phyloP scores from a whole-genome alignment of 2,329 filamentous ascomycete species.

The Parastagonospora avenae region DNA sequence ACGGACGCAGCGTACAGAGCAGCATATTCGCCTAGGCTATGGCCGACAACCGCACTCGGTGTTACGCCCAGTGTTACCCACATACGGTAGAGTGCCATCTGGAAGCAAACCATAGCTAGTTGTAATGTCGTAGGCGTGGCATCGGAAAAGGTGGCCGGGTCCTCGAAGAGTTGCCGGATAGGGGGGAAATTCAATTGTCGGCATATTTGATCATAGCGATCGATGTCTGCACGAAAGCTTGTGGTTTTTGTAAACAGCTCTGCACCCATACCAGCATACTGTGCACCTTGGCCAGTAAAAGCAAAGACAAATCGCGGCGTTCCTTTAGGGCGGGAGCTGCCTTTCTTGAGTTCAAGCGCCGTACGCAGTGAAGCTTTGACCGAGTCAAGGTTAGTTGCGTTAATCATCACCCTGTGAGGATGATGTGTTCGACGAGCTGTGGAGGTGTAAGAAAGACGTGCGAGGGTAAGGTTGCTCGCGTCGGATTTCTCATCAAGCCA shows the following conservation, averaged over 20 bases:
- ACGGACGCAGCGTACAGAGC: constrained; percentile 46
- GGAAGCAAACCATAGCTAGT: constrained; percentile 45
- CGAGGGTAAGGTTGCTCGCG: constrained; percentile 1
- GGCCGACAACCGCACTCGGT: constrained; percentile 23
- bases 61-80: constrained; percentile 15
- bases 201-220: constrained; percentile 25
- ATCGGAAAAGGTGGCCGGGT: neutral
- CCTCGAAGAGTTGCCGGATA: neutral
- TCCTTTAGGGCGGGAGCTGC: constrained; percentile 58
- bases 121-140: constrained; percentile 33
- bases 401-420: constrained; percentile 8
- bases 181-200: constrained; percentile 33
- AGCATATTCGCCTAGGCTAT: constrained; percentile 48
- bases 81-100: constrained; percentile 41
- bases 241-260: constrained; percentile 13
- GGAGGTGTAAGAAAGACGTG: constrained; percentile 25
- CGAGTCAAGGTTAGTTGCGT: neutral
- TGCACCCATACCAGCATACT: constrained; percentile 14
- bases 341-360: neutral
- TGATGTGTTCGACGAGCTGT: constrained; percentile 32
- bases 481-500: constrained; percentile 13
- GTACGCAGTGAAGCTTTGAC: neutral
- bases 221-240: constrained; percentile 25
- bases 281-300: constrained; percentile 46
- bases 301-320: constrained; percentile 13